A percentile compares a stretch with the other conserved stretches of the same genome.
Conservation (phyloP, 768 basidiomycete genomes). For the Panellus pusillus region DNA sequence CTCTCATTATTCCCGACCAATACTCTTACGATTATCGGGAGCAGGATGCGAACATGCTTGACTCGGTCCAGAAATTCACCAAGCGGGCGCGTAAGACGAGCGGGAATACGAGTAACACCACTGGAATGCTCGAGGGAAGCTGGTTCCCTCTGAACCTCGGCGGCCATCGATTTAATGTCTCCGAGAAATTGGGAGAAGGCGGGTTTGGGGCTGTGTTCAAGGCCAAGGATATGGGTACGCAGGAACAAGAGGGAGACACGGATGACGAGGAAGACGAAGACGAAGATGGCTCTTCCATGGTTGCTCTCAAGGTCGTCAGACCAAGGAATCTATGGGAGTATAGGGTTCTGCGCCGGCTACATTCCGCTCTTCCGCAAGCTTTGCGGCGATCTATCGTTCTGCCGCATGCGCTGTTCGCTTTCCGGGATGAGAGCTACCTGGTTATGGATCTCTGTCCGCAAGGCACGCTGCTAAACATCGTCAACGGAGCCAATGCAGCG, state of each 20-base stretch:
- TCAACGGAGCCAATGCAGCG: constrained; percentile 77
- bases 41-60: constrained; percentile 58
- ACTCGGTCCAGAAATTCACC: constrained; percentile 71
- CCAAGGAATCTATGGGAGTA: constrained; percentile 94
- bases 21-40: constrained; percentile 61
- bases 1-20: constrained; percentile 58
- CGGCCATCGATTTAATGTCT: constrained; percentile 65
- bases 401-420: constrained; percentile 81
- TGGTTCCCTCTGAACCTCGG: constrained; percentile 60
- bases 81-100: constrained; percentile 48
- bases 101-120: constrained; percentile 33
- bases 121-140: constrained; percentile 36
- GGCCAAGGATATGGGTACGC: constrained; percentile 58
- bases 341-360: constrained; percentile 76
- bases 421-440: constrained; percentile 86
- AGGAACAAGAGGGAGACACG: constrained; percentile 49
- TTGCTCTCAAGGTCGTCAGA: constrained; percentile 90
- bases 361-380: constrained; percentile 58
- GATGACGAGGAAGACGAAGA: constrained; percentile 59
- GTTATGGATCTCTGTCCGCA: constrained; percentile 87
- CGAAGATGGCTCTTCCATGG: constrained; percentile 52
- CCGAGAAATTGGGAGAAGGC: constrained; percentile 93
- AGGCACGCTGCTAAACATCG: constrained; percentile 88
- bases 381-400: constrained; percentile 69
- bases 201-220: constrained; percentile 97